Conservation (phyloP, 805 yeast species). For the Lipomyces spencermartinsiae region DNA sequence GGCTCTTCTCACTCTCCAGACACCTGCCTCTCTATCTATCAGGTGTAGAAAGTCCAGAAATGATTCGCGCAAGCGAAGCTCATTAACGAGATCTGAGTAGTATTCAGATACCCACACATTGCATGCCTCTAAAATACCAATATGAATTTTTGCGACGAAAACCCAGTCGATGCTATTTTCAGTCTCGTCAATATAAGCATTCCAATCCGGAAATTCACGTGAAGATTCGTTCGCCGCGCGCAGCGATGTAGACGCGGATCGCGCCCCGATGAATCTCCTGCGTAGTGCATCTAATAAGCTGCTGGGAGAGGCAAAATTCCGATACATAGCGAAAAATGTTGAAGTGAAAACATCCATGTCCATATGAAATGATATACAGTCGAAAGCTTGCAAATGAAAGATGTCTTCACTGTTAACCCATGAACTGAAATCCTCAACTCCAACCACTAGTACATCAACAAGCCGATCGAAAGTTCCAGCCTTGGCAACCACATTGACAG, state of each 20-base stretch:
- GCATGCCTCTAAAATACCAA: slow-evolving; percentile 80
- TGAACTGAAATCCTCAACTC: slow-evolving; percentile 62
- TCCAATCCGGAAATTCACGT: slow-evolving; percentile 41
- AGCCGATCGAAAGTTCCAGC: slow-evolving; percentile 78
- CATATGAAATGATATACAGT: slow-evolving; percentile 53
- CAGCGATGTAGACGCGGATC: slow-evolving; percentile 64
- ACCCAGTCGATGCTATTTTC: slow-evolving; percentile 65
- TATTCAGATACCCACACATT: slow-evolving; percentile 73
- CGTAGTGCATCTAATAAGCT: slow-evolving; percentile 59
- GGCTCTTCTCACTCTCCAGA: slow-evolving; percentile 39
- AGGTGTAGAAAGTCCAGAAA: slow-evolving; percentile 69
- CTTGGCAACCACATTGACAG: slow-evolving; percentile 59
- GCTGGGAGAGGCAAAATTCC: slow-evolving; percentile 67
- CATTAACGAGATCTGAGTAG: slow-evolving; percentile 76
- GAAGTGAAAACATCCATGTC: slow-evolving; percentile 69
- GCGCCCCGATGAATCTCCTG: slow-evolving; percentile 65
- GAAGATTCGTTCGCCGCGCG: slow-evolving; percentile 35
- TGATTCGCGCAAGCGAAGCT: slow-evolving; percentile 61
- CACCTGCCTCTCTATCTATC: slow-evolving; percentile 67
- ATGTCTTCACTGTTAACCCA: slow-evolving; percentile 40
- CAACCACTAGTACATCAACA: slow-evolving; percentile 78
- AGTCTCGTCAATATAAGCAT: slow-evolving; percentile 43
- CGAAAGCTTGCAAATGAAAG: slow-evolving; percentile 14
- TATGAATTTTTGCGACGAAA: slow-evolving; percentile 75
- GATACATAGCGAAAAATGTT: slow-evolving; percentile 72